Evolutionary conservation across 2,329 filamentous ascomycete genomes (phyloP), one percentile per base, ranked within the genome.

Genomic region (Colletotrichum tabaci): DNA sequence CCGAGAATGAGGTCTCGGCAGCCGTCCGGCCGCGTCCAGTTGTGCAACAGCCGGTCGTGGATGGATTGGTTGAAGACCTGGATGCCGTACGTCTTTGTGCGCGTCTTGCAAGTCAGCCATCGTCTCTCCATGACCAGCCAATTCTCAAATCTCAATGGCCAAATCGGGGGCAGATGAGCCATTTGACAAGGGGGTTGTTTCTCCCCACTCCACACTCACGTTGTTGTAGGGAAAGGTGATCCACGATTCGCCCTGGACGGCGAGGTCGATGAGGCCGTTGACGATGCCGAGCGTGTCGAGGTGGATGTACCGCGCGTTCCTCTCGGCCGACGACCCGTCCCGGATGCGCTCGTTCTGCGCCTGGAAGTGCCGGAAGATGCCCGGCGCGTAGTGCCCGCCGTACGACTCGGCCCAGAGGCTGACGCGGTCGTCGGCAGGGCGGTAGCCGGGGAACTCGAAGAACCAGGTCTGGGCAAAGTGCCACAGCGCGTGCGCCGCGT

Each of bases 211-310:
- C n/a, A n/a, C n/a, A n/a, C 68, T 67, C n/a, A 13, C 90, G 77
- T 93, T 93, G 76, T 90, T 88, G 72, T 85, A 84, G 8, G 88
- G 87, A 77, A 91, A 91, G 4, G 80, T 77, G 2, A 89, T 85
- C 74, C 88, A 90, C 73, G 82, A 87, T 4, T 88, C 87, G 3
- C 83, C 83, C 80, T 94, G 90, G 1, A 90, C 84, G 21, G 90
- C 78, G 73, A 88, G 84, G 76, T 95, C 93, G 47, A 94, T 83
- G 73, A 91, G 89, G 7, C 92, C 92, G 77, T 94, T 93, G 70
- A 93, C 84, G 70, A 94, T 92, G 15, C 92, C 92, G 0, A 94
- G 80, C 0, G 91, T 89, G n/a, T 83, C 83, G 12, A 94, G 83
- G 65, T 88, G 86, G 57, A 93, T 88, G 42, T 73, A 71, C 13